These are phyloP conservation scores for Xylariales sp. DNA, from an alignment of 2,329 filamentous ascomycete species.

Conservation along the genomic window DNA sequence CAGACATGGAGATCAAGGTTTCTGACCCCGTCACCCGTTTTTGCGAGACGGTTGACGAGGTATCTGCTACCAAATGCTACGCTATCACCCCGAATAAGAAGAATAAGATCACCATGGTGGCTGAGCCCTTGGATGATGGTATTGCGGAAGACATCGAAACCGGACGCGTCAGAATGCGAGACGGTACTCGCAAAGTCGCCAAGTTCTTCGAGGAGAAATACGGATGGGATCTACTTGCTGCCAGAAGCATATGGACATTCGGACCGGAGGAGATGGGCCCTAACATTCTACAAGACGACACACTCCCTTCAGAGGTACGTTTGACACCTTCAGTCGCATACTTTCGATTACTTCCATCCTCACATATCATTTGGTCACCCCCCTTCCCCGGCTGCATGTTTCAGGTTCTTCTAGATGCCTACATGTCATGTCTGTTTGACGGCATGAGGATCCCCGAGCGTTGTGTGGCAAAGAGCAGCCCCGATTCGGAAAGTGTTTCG, in stretches of 20 bases:
- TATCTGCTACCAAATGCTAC: conserved; percentile 96
- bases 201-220: conserved; percentile 98
- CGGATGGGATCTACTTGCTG: conserved; percentile 92
- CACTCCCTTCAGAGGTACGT: conserved; percentile 76
- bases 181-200: conserved; percentile 86
- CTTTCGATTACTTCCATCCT: conserved; percentile 11
- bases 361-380: background rate
- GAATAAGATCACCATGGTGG: conserved; percentile 98
- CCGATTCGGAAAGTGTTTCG: conserved; percentile 10
- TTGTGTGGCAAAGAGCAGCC: conserved; percentile 4
- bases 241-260: conserved; percentile 96
- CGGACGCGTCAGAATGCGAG: conserved; percentile 84
- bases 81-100: conserved; percentile 98
- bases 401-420: conserved; percentile 4
- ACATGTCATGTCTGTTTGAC: background rate
- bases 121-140: conserved; percentile 89
- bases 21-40: conserved; percentile 97
- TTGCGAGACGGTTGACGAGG: conserved; percentile 96
- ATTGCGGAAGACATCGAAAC: conserved; percentile 93
- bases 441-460: background rate
- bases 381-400: background rate
- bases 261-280: conserved; percentile 91
- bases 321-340: conserved; percentile 8
- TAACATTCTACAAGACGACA: conserved; percentile 96
- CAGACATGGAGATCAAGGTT: conserved; percentile 98